Evolutionary conservation across 2,329 filamentous ascomycete genomes (phyloP).

Genomic region (Ophiostoma sp.): DNA sequence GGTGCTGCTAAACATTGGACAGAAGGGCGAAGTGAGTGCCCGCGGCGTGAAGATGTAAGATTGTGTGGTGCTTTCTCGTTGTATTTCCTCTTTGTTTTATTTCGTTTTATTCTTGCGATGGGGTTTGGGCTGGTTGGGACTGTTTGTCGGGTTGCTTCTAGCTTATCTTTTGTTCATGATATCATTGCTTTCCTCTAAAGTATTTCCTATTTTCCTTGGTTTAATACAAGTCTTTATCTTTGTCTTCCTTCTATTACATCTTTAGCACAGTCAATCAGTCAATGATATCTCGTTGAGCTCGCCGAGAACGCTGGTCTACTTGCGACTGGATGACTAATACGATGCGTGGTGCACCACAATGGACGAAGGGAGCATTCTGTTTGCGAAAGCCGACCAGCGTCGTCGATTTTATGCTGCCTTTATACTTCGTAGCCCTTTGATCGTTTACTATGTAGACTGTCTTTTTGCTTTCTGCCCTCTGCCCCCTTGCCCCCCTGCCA

Average conservation of each 20-base stretch:
- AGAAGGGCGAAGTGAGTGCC: slow-evolving; percentile 59
- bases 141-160: not conserved
- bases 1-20: slow-evolving; percentile 56
- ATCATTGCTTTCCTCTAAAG: not conserved
- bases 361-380: no score
- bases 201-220: not conserved
- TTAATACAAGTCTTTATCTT: not conserved
- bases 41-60: slow-evolving; percentile 47
- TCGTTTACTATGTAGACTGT: no score
- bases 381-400: not conserved
- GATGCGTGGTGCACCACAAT: not conserved
- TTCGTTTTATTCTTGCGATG: not conserved
- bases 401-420: no score
- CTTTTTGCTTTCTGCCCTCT: no score
- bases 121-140: not conserved
- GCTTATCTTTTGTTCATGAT: not conserved
- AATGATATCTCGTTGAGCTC: no score
- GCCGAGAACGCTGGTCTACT: not conserved
- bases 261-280: not conserved
- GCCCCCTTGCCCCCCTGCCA: not conserved
- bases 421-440: not conserved
- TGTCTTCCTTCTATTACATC: not conserved
- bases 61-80: not conserved
- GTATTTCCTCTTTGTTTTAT: not conserved
- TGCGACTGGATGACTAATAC: not conserved